phyloP scores from a whole-genome alignment of 352 stramenopile species.

The Saprolegnia diclina region DNA sequence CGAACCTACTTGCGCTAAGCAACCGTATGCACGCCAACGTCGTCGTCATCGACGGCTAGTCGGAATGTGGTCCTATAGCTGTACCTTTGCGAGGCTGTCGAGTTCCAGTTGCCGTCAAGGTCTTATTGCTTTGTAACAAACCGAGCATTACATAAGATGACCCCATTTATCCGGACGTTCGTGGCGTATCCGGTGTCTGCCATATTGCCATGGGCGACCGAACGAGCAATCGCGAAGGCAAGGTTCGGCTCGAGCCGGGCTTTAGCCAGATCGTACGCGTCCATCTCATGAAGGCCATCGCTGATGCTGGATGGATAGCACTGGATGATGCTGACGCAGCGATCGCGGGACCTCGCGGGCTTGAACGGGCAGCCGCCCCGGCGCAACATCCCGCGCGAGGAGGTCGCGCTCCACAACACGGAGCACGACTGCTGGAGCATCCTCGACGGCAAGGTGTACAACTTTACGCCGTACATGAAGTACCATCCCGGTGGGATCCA shows the following conservation, averaged over 20 bases:
- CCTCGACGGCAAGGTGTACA: constrained; percentile 90
- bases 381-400: constrained; percentile 64
- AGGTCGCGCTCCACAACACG: constrained; percentile 84
- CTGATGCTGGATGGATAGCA: constrained; percentile 42
- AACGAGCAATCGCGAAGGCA: constrained; percentile 33
- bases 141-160: no score
- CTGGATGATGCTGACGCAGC: constrained; percentile 88
- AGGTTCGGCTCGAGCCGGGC: constrained; percentile 77
- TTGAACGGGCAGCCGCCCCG: constrained; percentile 49
- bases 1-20: constrained; percentile 59
- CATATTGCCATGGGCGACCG: constrained; percentile 14
- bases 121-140: not conserved
- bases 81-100: no score
- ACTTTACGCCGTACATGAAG: constrained; percentile 94
- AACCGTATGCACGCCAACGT: no score
- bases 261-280: constrained; percentile 87
- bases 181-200: not conserved
- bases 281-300: not conserved
- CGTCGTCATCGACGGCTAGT: no score
- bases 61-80: no score
- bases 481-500: constrained; percentile 96
- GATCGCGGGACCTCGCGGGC: constrained; percentile 80
- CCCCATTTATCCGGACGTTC: not conserved
- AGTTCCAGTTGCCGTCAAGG: no score
- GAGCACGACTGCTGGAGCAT: constrained; percentile 92